Percentiles rank a stretch among this genome's conserved stretches.
Conservation (phyloP, 495 filamentous ascomycete genomes). For the Cairneyella variabilis region DNA sequence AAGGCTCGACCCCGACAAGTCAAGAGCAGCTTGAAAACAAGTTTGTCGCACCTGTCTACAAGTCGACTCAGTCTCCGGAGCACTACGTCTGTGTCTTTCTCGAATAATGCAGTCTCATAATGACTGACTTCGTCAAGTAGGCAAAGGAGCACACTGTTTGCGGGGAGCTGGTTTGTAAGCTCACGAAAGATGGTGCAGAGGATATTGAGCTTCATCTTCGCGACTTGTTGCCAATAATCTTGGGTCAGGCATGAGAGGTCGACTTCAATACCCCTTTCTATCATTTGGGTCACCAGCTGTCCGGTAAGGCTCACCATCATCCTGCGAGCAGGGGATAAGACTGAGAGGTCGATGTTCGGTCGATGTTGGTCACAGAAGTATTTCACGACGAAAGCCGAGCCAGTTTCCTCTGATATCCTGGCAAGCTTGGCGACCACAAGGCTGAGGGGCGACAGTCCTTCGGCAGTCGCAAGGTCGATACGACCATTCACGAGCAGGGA, state of each 20-base stretch:
- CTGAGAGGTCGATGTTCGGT: neutral
- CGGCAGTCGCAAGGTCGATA: neutral
- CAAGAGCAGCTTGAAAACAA: neutral
- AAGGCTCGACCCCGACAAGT: neutral
- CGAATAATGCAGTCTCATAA: neutral
- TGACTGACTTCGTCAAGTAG: neutral
- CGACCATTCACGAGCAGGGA: neutral
- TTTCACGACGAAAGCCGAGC: neutral
- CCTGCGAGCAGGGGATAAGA: neutral
- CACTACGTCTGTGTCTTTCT: neutral
- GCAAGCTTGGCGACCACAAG: neutral
- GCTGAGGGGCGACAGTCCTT: conserved; percentile 1
- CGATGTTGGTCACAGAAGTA: neutral
- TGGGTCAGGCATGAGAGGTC: neutral
- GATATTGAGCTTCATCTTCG: neutral
- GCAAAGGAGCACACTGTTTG: neutral
- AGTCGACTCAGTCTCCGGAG: neutral
- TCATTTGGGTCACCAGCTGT: neutral
- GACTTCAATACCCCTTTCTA: neutral
- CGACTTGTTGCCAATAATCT: neutral
- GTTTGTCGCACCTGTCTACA: neutral
- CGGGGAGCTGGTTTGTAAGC: neutral
- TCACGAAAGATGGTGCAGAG: neutral
- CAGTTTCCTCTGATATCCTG: neutral
- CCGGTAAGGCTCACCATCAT: neutral